phyloP scores from a whole-genome alignment of 805 yeast genomes.

The Wickerhamiella sergipiensis region DNA sequence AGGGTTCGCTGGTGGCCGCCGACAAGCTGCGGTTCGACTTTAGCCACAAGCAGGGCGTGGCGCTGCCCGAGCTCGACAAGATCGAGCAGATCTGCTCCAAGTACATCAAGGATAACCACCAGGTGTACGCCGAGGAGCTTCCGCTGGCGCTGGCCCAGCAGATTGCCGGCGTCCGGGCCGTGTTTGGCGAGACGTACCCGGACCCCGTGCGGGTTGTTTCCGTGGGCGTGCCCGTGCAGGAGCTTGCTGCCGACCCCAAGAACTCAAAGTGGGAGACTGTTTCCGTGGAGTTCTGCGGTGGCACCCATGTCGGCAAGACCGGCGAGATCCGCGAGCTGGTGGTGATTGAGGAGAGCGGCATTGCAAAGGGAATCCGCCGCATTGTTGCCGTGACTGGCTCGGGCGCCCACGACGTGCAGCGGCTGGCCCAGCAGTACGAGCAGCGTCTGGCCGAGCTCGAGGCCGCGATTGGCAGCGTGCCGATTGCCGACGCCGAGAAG shows the following conservation, averaged over 20 bases:
- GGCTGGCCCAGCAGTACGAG: slow-evolving; percentile 61
- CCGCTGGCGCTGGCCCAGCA: slow-evolving; percentile 55
- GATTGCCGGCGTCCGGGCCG: slow-evolving; percentile 86
- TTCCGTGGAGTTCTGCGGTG: slow-evolving; percentile 97
- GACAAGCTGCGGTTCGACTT: slow-evolving; percentile 95
- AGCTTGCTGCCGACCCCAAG: slow-evolving; percentile 54
- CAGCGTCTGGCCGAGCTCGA: slow-evolving; percentile 45
- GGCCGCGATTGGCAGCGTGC: slow-evolving; percentile 28
- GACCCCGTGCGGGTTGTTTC: slow-evolving; percentile 98
- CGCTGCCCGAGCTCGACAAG: slow-evolving; percentile 52
- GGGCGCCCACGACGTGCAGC: slow-evolving; percentile 82
- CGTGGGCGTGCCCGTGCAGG: slow-evolving; percentile 82
- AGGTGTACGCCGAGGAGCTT: slow-evolving; percentile 76
- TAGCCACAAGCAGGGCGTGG: slow-evolving; percentile 77
- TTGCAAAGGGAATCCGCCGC: slow-evolving; percentile 97
- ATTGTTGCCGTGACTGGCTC: slow-evolving; percentile 92
- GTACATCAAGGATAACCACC: slow-evolving; percentile 53
- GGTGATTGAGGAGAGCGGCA: slow-evolving; percentile 87
- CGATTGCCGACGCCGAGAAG: slow-evolving; percentile 64
- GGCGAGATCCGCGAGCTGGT: slow-evolving; percentile 87
- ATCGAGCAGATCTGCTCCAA: slow-evolving; percentile 66
- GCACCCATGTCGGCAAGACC: slow-evolving; percentile 89
- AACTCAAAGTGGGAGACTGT: slow-evolving; percentile 61
- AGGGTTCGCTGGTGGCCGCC: slow-evolving; percentile 91
- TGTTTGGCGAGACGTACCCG: slow-evolving; percentile 97